Evolutionary conservation across 164 flowering plant genomes (phyloP), one percentile per base, ranked within the genome.

Genomic region (Vitis rupestris): DNA sequence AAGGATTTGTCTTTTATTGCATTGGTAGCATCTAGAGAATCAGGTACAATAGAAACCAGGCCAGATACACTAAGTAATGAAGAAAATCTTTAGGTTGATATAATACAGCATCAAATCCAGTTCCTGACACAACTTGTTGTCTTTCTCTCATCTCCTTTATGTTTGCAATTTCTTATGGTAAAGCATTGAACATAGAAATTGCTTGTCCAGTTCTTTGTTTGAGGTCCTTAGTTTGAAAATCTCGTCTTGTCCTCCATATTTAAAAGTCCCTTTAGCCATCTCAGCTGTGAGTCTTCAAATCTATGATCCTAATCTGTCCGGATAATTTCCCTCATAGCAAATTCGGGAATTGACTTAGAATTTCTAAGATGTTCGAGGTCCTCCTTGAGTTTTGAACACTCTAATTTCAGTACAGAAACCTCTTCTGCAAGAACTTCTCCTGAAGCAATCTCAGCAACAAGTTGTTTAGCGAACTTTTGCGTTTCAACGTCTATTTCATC

Each of bases 401-500:
- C 99, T 17, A 86, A 79, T 76, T 82, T 87, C 70, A 92, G 78
- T 15, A 80, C 14, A 50, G 84, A 76, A 71, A 95, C 88, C 77
- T 90, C 94, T 71, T 82, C 81, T 62, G 78, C 86, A 68, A 93
- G 68, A 63, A 83, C 80, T 17, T 88, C 84, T 63, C 88, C 88
- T 1, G 94, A 90, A 70, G 87, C 75, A 81, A 86, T 82, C 84
- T 95, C 99, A 30, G 82, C 65, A 57, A 78, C 76, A 68, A 95
- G 88, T 65, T 80, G 79, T 66, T 77, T 74, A 9, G 87, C 57
- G 61, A 91, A 78, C 63, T 79, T 87, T 37, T 87, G 84, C 57
- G 90, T 79, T 82, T 91, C 90, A 74, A 56, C 71, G 54, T 91
- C 87, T 63, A 91, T 69, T 68, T 88, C 88, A 78, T 90, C 84